These are phyloP conservation scores for Plenodomus lindquistii DNA, from an alignment of 2,329 filamentous ascomycete genomes.

Conservation along the genomic window DNA sequence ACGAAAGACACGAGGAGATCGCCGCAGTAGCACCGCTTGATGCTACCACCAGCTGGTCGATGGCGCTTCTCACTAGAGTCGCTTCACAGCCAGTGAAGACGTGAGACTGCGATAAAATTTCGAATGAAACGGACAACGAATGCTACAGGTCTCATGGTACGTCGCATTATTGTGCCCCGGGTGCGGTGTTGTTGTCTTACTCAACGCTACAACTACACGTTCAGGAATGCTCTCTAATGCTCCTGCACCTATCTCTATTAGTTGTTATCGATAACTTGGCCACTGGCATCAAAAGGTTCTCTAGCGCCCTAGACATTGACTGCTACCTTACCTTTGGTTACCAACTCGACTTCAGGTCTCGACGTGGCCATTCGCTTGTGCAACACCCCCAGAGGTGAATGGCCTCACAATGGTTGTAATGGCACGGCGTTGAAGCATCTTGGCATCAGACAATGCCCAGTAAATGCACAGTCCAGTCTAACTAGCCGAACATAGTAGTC, in stretches of 20 bases:
- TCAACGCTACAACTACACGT: neutral
- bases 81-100: neutral
- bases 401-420: neutral
- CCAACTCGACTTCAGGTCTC: neutral
- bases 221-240: slow-evolving; percentile 4
- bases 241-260: neutral
- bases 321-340: neutral
- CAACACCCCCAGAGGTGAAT: neutral
- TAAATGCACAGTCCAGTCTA: neutral
- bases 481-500: neutral
- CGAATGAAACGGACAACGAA: neutral
- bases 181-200: neutral
- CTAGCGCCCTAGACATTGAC: neutral
- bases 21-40: neutral
- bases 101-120: neutral
- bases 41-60: neutral
- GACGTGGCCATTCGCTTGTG: neutral
- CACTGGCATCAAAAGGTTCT: neutral
- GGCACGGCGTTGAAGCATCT: neutral
- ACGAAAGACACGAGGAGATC: neutral
- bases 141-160: slow-evolving; percentile 7
- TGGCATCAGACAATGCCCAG: neutral
- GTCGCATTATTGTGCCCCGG: slow-evolving; percentile 2
- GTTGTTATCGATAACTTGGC: neutral
- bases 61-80: neutral